Evolutionary conservation across 2,329 filamentous ascomycete species (phyloP), one percentile per base, ranked within the genome.

Genomic region (Trichoderma cornu-damae): DNA sequence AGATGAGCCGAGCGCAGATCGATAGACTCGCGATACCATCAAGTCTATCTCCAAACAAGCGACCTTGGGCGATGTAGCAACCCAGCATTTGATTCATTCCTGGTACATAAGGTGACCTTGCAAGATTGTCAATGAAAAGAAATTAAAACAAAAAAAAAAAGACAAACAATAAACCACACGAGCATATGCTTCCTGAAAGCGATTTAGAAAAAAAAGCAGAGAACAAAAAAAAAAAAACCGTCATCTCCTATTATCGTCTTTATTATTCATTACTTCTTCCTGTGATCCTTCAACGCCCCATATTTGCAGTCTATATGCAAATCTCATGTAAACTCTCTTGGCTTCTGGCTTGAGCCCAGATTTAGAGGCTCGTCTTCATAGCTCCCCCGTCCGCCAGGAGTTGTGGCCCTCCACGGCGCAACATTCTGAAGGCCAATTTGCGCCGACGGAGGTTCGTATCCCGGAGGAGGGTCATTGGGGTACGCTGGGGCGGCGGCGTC

Each of bases 291-390:
- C 20, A 69, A 67, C 65, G 61, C 67, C n/a, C n/a, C 66, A 53
- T 50, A 46, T 22, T 37, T 42, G 24, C 22, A 48, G 40, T 16
- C 34, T 32, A 49, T 48, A 49, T 34, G 28, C 40, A 48, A 18
- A 35, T 18, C 63, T n/a, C 55, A 72, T 30, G 64, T 64, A 57
- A 72, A 70, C 58, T 73, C 70, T 46, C 69, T 65, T 6, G 69
- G 70, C 35, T 65, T 65, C 50, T 71, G 69, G 43, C 63, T 63
- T 42, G 55, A 26, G 3, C 61, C 63, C 5, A 68, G 66, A n/a
- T 72, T 50, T 16, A 69, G 62, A 24, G 70, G 59, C 50, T 70
- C 67, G 4, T 67, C 63, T 11, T 71, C 70, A 43, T 70, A 64
- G 22, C 61, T 59, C 18, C 60, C 61, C 46, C 61, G 64, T 61